phyloP scores from a whole-genome alignment of 352 stramenopile genomes.

The Phytophthora hibernalis region DNA sequence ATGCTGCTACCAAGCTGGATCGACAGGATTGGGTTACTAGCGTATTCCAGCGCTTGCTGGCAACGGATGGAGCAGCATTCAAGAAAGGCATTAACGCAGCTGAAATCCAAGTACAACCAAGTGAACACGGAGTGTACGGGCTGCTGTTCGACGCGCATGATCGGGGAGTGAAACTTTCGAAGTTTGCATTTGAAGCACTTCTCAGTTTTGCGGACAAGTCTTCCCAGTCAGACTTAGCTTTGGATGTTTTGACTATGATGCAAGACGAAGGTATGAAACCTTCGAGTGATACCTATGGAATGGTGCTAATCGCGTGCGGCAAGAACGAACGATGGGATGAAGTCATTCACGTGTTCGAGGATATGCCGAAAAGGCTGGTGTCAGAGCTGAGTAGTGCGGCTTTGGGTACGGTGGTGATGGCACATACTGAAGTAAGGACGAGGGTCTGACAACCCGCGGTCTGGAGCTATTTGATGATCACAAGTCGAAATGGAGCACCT shows the following conservation, averaged over 20 bases:
- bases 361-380: conserved; percentile 42
- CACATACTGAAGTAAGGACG: conserved; percentile 45
- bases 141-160: conserved; percentile 58
- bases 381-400: conserved; percentile 42
- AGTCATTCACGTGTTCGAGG: conserved; percentile 55
- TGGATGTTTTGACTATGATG: conserved; percentile 53
- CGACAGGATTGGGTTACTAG: conserved; percentile 71
- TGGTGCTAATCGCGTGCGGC: conserved; percentile 61
- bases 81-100: conserved; percentile 64
- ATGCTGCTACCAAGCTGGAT: conserved; percentile 60
- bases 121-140: conserved; percentile 47
- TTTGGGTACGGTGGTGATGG: conserved; percentile 59
- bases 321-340: conserved; percentile 60
- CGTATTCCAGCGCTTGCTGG: conserved; percentile 77
- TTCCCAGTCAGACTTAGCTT: conserved; percentile 50
- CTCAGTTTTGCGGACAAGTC: conserved; percentile 65
- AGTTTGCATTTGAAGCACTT: conserved; percentile 68
- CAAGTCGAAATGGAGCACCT: conserved; percentile 48
- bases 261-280: conserved; percentile 41
- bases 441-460: conserved; percentile 25
- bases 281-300: conserved; percentile 63
- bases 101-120: conserved; percentile 32
- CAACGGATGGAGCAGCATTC: conserved; percentile 42
- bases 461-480: conserved; percentile 52
- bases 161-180: conserved; percentile 49